phyloP scores from a whole-genome alignment of 2,329 filamentous ascomycete genomes.

The Aspergillus pseudonomiae region DNA sequence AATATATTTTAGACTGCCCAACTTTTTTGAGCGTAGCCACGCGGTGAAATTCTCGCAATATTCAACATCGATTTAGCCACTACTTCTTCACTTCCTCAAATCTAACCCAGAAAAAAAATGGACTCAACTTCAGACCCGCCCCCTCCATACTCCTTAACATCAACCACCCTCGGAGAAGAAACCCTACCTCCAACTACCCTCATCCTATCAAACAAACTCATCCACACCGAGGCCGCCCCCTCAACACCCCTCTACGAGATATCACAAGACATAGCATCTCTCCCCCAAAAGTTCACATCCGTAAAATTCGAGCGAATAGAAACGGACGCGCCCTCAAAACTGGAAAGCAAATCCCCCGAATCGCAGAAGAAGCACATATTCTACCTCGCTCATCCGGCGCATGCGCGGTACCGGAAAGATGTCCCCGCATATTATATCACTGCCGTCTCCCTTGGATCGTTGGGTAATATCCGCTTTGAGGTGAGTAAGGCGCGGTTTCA shows the following conservation, averaged over 20 bases:
- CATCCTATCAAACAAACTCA: not conserved
- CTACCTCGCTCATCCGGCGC: slow-evolving; percentile 16
- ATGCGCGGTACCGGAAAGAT: slow-evolving; percentile 22
- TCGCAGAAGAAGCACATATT: not conserved
- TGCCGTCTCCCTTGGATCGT: not conserved
- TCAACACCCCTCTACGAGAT: slow-evolving; percentile 13
- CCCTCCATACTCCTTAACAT: too few relatives aligned
- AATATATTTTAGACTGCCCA: too few relatives aligned
- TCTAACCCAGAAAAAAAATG: too few relatives aligned
- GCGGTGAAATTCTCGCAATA: too few relatives aligned
- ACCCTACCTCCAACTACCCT: not conserved
- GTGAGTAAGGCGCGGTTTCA: slow-evolving; percentile 5
- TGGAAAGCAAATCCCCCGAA: not conserved
- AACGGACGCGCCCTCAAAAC: not conserved
- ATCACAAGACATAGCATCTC: not conserved
- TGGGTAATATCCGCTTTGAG: slow-evolving; percentile 22
- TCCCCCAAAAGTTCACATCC: not conserved
- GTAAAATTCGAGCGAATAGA: not conserved
- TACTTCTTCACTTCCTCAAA: too few relatives aligned
- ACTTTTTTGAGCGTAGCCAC: too few relatives aligned
- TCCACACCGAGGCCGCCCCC: not conserved
- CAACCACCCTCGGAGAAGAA: too few relatives aligned
- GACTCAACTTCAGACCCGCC: too few relatives aligned
- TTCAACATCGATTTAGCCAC: too few relatives aligned
- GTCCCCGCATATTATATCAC: slow-evolving; percentile 23